phyloP scores from a whole-genome alignment of 176 grass and related monocot species.

The Dendrocalamus sinicus region DNA sequence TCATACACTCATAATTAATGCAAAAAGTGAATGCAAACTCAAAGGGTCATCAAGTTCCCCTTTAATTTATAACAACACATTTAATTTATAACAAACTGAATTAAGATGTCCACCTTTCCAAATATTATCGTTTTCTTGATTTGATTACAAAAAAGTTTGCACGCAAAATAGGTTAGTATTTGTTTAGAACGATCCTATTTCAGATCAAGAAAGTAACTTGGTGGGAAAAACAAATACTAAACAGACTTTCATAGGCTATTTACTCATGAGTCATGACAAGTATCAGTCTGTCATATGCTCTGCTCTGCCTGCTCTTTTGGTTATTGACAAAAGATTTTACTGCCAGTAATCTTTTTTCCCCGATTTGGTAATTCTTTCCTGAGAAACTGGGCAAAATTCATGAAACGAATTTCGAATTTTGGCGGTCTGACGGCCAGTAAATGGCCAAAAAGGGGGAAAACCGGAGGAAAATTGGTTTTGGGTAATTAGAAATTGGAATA shows the following conservation, averaged over 20 bases:
- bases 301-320: not conserved
- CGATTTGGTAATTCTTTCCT: slow-evolving; percentile 18
- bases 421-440: too few relatives aligned
- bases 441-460: too few relatives aligned
- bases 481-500: too few relatives aligned
- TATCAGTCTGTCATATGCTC: slow-evolving; percentile 13
- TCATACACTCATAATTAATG: not conserved
- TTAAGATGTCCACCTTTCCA: not conserved
- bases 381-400: not conserved
- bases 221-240: not conserved
- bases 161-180: not conserved
- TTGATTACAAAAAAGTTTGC: not conserved
- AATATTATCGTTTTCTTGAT: slow-evolving; percentile 18
- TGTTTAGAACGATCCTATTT: not conserved
- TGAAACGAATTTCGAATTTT: too few relatives aligned
- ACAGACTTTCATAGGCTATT: slow-evolving; percentile 8
- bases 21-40: not conserved
- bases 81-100: not conserved
- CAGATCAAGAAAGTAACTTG: not conserved
- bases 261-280: not conserved
- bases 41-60: slow-evolving; percentile 6
- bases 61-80: slow-evolving; percentile 1
- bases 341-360: not conserved
- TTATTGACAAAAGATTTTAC: not conserved
- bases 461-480: too few relatives aligned